Base-by-base conservation (phyloP, 768 basidiomycete genomes). In the Pholiota molesta region DNA sequence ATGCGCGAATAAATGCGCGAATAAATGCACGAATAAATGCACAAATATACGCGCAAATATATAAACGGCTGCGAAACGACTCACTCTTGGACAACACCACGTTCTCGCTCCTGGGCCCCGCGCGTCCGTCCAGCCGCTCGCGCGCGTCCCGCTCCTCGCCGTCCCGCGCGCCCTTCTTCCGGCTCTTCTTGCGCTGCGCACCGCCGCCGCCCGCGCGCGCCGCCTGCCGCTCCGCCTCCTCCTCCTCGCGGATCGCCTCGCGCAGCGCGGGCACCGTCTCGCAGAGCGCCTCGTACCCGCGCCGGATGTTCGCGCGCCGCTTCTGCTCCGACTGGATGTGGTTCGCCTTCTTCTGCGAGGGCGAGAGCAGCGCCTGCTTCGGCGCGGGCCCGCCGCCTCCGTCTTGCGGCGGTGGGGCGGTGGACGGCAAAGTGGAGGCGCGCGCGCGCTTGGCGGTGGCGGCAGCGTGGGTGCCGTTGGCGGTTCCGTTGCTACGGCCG, bases 271-370 rank as follows among this genome's bases (percentile, higher is more conserved):
- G 95, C 0, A 97, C 89, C 28, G 86, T 85, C 26, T 89, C 89
- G 69, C 94, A 95, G 0, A 97, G 80, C 7, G 90, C 87, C 67
- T 96, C 95, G 71, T 97, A 97, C 11, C 94, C 95, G 40, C 88
- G 78, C 11, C 94, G 83, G 55, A 97, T 97, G 68, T 95, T 95
- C 14, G 93, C 93, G 33, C 95, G 86, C 26, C 95, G 88, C 74
- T 96, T 96, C 78, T 97, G 94, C 77, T 97, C 95, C 2, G 89
- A 91, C 68, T 93, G 91, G 66, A 97, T 97, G 70, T 97, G 95
- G 68, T 96, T 96, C 42, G 90, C 90, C 71, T 95, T 93, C 73
- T 96, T 96, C 79, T 95, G 92, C 2, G 90, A 88, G 0, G 91
- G 86, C 1, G 90, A 88, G 26, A 96, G 82, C 26, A 95, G 80